Evolutionary conservation across 2,329 filamentous ascomycete genomes (phyloP), one percentile per base, ranked within the genome.

Genomic region (Fusarium mexicanum): DNA sequence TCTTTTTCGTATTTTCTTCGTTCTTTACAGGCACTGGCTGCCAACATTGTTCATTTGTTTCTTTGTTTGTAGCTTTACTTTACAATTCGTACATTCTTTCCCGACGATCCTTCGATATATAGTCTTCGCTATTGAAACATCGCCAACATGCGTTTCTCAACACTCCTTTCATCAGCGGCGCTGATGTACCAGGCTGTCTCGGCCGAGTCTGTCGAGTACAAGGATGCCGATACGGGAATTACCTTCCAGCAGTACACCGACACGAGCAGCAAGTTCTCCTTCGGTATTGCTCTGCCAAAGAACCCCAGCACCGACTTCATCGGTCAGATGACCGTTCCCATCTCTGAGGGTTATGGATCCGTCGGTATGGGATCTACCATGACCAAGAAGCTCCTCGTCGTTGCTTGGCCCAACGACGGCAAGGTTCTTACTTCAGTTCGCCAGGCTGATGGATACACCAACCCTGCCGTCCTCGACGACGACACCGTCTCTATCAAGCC

Each of bases 401-500:
- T 90, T 72, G 88, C 88, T 6, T 92, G 88, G 85, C 86, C 89
- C 8, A 84, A 87, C 71, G 84, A 86, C 26, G 83, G 84, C 22
- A 79, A 88, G 41, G 83, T 92, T 57, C 81, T 88, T 35, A 91
- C 90, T 0, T 88, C 88, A 3, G 88, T 92, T 80, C 85, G 87
- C 61, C 90, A 87, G 75, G 85, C 88, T 8, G 85, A 84, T 8
- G 90, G 89, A 54, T 93, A 92, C 77, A 84, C 85, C 33, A 83
- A 85, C 68, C 91, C 91, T 0, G 84, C 85, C 1, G 76, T 87
- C 41, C 93, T 93, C 80, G 85, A 85, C 2, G 92, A 92, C 62
- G 85, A 89, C 71, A 90, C 91, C 2, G 62, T 78, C 40, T 54
- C 67, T 2, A 40, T 77, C 14, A 89, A 85, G 40, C 79, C 93